Evolutionary conservation across 1,139 yeast genomes (phyloP), one percentile per base, ranked within the genome.

Genomic region (Pichia sp.): DNA sequence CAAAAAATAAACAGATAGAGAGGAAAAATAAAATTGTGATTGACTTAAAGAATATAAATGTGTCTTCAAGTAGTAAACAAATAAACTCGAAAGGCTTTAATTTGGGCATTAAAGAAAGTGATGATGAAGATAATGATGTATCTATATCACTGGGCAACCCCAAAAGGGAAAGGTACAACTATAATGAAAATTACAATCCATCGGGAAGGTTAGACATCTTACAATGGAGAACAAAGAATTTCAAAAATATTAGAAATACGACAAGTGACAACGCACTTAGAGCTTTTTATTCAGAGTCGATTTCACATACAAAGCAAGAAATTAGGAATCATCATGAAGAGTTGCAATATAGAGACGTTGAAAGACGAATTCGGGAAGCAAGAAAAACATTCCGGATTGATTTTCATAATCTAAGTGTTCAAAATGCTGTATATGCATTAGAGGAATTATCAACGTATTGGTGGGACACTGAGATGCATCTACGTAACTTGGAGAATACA

Each of bases 391-490:
- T 61, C 14, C 48, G 47, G 22, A 44, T 78, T 5, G 85, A 79
- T 57, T 64, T 79, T 12, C 86, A 79, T 53, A 68, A 71, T 1
- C 63, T 68, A 34, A 54, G 58, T 19, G 71, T 74, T 18, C 53
- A 63, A 1, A 66, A 64, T 20, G 82, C 84, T 0, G 46, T 68
- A n/a, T 41, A 45, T 9, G 51, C 66, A 3, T 60, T 69, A 3
- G 51, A 55, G 11, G 38, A 39, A 8, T 67, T 66, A 1, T 54
- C 76, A 5, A 37, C 49, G 1, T 54, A 54, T 4, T 79, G 86
- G 86, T 79, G 84, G 84, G 45, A 52, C 2, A 58, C 59, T 20
- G 85, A 79, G 53, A 33, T 63, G 31, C 48, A 53, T 7, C 53
- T 55, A 28, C 58, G 84, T 38, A 68, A 67, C 36, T 38, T 58